A percentile compares a stretch with the other conserved stretches of the same genome.
Evolutionary conservation across 2,329 filamentous ascomycete genomes (phyloP).

Genomic region (Dactylella cylindrospora): DNA sequence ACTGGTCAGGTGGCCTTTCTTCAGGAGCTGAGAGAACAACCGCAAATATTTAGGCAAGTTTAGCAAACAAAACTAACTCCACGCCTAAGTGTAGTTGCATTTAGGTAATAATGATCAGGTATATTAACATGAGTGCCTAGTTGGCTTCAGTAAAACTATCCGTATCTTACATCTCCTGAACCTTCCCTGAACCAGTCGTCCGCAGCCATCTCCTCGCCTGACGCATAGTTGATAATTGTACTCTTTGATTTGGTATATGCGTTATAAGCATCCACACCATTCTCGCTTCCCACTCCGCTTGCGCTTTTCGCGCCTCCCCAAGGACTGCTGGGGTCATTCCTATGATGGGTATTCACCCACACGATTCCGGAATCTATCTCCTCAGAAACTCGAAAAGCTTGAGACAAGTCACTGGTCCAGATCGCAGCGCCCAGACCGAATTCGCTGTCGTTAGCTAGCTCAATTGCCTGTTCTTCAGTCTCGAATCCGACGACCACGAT

Average conservation of each 20-base stretch:
- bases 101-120: too few relatives aligned
- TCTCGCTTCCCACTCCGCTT: slow-evolving; percentile 71
- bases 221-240: slow-evolving; percentile 69
- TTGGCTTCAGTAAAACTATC: too few relatives aligned
- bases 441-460: slow-evolving; percentile 57
- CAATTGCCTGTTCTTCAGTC: slow-evolving; percentile 56
- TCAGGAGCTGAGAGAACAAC: too few relatives aligned
- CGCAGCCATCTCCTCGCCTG: slow-evolving; percentile 57
- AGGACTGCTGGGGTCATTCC: slow-evolving; percentile 70
- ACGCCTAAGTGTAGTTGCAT: too few relatives aligned
- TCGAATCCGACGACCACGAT: slow-evolving; percentile 57
- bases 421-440: slow-evolving; percentile 51
- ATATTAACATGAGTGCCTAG: too few relatives aligned
- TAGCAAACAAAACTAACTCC: too few relatives aligned
- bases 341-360: slow-evolving; percentile 62
- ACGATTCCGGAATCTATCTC: slow-evolving; percentile 57
- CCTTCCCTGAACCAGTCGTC: slow-evolving; percentile 71
- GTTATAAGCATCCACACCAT: slow-evolving; percentile 66
- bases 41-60: too few relatives aligned
- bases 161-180: slow-evolving; percentile 62
- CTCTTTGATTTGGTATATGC: slow-evolving; percentile 65
- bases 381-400: slow-evolving; percentile 54
- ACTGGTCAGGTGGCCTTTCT: too few relatives aligned
- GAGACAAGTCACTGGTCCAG: slow-evolving; percentile 42
- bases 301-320: slow-evolving; percentile 67